Conservation (phyloP, 2,329 filamentous ascomycete species). For the Simplicillium aogashimaense region DNA sequence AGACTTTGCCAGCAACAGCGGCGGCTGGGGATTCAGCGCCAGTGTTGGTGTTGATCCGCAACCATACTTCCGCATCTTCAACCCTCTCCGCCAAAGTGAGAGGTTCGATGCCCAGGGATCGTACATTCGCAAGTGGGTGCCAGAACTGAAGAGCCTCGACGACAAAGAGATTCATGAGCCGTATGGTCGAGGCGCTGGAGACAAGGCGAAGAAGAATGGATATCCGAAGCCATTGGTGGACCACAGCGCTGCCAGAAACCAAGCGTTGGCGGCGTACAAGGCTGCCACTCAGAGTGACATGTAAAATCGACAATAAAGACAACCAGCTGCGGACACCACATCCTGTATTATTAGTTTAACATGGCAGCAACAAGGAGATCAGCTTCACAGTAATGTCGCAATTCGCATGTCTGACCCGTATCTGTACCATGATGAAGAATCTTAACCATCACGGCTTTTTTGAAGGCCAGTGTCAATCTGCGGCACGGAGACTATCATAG, state of each 20-base stretch:
- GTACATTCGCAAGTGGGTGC: constrained; percentile 77
- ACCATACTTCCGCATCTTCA: constrained; percentile 87
- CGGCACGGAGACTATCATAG: constrained; percentile 48
- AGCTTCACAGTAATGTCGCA: not conserved
- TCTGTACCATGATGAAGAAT: constrained; percentile 50
- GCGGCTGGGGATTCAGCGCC: constrained; percentile 47
- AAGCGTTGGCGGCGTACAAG: constrained; percentile 63
- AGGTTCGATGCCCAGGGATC: constrained; percentile 72
- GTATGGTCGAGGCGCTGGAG: constrained; percentile 53
- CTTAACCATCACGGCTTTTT: constrained; percentile 52
- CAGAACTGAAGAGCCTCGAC: constrained; percentile 55
- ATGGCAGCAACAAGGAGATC: constrained; percentile 1
- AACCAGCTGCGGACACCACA: not conserved
- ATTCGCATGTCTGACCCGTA: constrained; percentile 48
- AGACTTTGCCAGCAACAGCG: constrained; percentile 71
- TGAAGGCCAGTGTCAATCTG: constrained; percentile 45
- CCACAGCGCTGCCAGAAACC: constrained; percentile 59
- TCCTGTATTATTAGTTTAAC: not conserved
- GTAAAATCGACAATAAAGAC: constrained; percentile 5
- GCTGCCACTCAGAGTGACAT: constrained; percentile 23
- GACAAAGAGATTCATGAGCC: constrained; percentile 73
- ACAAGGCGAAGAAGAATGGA: constrained; percentile 51
- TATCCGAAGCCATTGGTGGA: constrained; percentile 70
- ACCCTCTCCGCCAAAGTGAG: constrained; percentile 74
- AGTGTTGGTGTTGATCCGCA: constrained; percentile 73